These are phyloP conservation scores for Shiraia bambusicola DNA, from an alignment of 2,329 filamentous ascomycete species.

Conservation along the genomic window DNA sequence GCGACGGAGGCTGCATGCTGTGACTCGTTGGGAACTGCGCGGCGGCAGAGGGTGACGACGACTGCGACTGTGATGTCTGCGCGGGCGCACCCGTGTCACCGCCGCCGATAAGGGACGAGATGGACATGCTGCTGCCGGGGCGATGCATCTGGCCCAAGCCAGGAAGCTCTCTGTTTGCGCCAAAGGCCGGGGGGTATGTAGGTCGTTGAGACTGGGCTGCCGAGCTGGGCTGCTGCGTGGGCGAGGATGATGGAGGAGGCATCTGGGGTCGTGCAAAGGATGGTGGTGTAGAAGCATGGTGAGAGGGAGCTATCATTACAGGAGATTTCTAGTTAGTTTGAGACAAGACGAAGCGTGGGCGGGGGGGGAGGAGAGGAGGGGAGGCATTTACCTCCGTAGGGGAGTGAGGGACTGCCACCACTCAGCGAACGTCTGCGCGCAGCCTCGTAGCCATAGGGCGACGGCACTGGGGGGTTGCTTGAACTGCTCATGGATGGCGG, in stretches of 20 bases:
- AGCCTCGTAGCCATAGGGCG: slow-evolving; percentile 47
- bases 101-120: slow-evolving; percentile 69
- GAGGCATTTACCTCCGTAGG: slow-evolving; percentile 42
- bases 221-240: slow-evolving; percentile 46
- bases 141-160: slow-evolving; percentile 54
- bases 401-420: slow-evolving; percentile 37
- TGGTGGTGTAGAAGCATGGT: slow-evolving; percentile 45
- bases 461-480: slow-evolving; percentile 34
- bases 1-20: slow-evolving; percentile 53
- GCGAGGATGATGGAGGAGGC: slow-evolving; percentile 54
- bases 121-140: slow-evolving; percentile 68
- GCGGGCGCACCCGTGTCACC: slow-evolving; percentile 48
- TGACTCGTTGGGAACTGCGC: slow-evolving; percentile 42
- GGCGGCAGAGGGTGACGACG: slow-evolving; percentile 49
- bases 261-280: slow-evolving; percentile 50
- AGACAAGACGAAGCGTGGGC: slow-evolving; percentile 15
- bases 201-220: slow-evolving; percentile 46
- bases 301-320: slow-evolving; percentile 38
- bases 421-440: slow-evolving; percentile 49
- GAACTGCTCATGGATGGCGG: slow-evolving; percentile 39
- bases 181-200: slow-evolving; percentile 45
- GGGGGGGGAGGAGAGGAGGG: slow-evolving; percentile 23
- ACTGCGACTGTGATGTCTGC: slow-evolving; percentile 49
- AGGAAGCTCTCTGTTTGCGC: slow-evolving; percentile 57
- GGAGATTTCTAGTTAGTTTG: slow-evolving; percentile 25